Conservation (phyloP, 2,329 filamentous ascomycete genomes). For the Colletotrichum scovillei region DNA sequence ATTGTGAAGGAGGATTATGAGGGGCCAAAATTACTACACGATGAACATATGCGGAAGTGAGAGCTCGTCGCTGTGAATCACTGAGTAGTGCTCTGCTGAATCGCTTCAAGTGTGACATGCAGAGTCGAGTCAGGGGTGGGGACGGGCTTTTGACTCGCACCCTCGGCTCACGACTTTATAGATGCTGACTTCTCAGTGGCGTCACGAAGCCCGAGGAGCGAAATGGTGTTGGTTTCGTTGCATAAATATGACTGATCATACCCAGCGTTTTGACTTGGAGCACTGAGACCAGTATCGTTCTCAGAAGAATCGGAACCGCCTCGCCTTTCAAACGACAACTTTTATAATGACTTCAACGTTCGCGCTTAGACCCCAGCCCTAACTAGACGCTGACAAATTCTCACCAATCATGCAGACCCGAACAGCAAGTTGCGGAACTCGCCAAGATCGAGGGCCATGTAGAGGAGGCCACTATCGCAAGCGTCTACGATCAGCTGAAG, state of each 20-base stretch:
- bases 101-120: background rate
- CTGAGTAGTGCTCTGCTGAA: background rate
- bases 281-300: background rate
- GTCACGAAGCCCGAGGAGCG: background rate
- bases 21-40: too few relatives aligned
- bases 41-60: too few relatives aligned
- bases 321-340: background rate
- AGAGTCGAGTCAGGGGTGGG: background rate
- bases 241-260: background rate
- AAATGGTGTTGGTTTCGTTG: too few relatives aligned
- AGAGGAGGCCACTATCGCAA: background rate
- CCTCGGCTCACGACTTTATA: background rate
- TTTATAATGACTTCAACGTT: background rate
- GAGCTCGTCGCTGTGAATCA: too few relatives aligned
- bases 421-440: background rate
- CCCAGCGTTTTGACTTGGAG: background rate
- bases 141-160: background rate
- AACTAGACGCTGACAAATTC: background rate
- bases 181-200: background rate
- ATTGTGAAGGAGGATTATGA: too few relatives aligned
- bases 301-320: background rate
- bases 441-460: background rate
- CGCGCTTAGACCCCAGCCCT: background rate
- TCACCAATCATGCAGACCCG: background rate
- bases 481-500: conserved; percentile 37